A percentile compares a stretch with the other conserved stretches of the same genome.
Conservation (phyloP, 1,139 yeast genomes). For the Candida tropicalis region DNA sequence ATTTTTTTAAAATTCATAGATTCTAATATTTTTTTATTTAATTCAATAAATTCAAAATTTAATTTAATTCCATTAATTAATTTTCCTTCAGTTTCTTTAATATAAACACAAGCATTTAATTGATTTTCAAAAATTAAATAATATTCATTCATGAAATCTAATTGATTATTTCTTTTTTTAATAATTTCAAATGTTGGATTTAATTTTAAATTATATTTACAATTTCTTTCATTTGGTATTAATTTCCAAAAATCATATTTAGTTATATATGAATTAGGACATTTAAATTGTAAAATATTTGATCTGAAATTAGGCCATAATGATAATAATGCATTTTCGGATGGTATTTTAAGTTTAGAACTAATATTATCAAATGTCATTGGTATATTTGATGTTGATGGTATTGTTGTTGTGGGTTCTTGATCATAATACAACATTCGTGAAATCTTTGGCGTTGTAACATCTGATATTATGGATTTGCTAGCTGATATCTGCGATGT, state of each 20-base stretch:
- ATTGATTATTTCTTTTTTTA: slow-evolving; percentile 50
- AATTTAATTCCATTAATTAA: slow-evolving; percentile 54
- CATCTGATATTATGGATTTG: slow-evolving; percentile 6
- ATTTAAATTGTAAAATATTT: slow-evolving; percentile 37
- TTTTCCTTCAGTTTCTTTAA: slow-evolving; percentile 49
- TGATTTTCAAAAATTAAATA: slow-evolving; percentile 51
- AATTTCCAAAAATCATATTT: slow-evolving; percentile 41
- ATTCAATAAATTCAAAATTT: slow-evolving; percentile 43
- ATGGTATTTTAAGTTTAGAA: slow-evolving; percentile 6
- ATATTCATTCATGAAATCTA: slow-evolving; percentile 50
- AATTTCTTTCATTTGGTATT: slow-evolving; percentile 36
- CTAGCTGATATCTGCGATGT: slow-evolving; percentile 32
- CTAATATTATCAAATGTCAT: background rate
- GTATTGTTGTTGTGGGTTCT: background rate
- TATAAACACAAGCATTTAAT: slow-evolving; percentile 54
- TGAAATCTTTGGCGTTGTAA: slow-evolving; percentile 7
- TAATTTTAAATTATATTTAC: slow-evolving; percentile 22
- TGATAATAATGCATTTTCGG: slow-evolving; percentile 11
- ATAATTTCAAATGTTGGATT: slow-evolving; percentile 34
- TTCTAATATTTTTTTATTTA: slow-evolving; percentile 28
- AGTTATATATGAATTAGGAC: slow-evolving; percentile 39
- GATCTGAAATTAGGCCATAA: slow-evolving; percentile 18
- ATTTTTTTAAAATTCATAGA: slow-evolving; percentile 15
- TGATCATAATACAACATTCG: background rate
- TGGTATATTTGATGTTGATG: no score